Conservation (phyloP, 2,329 filamentous ascomycete species). For the Graphiopsis chlorocephala region DNA sequence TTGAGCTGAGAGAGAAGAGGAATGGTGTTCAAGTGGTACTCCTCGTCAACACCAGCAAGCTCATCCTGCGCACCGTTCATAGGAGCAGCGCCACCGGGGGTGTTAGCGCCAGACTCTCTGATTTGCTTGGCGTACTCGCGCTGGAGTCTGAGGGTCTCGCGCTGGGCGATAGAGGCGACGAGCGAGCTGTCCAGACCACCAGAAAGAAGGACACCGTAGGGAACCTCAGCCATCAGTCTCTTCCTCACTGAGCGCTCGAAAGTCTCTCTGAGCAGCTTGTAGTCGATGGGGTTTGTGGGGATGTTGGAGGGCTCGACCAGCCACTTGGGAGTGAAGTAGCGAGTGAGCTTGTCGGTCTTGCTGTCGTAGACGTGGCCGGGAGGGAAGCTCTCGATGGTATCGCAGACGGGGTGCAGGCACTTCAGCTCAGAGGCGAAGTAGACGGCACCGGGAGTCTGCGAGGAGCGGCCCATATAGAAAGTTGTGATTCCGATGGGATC, state of each 20-base stretch:
- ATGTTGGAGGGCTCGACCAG: conserved; percentile 74
- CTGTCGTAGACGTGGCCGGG: conserved; percentile 97
- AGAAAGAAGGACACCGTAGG: conserved; percentile 92
- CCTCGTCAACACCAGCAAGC: conserved; percentile 90
- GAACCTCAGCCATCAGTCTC: conserved; percentile 97
- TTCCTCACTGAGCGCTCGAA: conserved; percentile 92
- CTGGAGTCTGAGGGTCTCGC: conserved; percentile 79
- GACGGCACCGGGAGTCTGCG: conserved; percentile 74
- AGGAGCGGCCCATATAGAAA: conserved; percentile 91
- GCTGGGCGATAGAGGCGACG: conserved; percentile 91
- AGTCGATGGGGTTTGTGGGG: conserved; percentile 76
- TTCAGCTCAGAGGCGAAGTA: conserved; percentile 99
- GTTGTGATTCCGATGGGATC: conserved; percentile 97
- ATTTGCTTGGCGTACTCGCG: conserved; percentile 39
- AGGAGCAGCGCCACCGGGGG: conserved; percentile 31
- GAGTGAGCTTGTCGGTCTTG: conserved; percentile 75
- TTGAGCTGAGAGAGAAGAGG: conserved; percentile 93
- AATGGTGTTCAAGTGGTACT: conserved; percentile 82
- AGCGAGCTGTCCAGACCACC: conserved; percentile 94
- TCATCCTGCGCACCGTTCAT: conserved; percentile 52
- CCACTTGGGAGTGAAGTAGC: conserved; percentile 92
- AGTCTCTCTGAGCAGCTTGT: conserved; percentile 74
- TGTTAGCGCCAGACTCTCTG: conserved; percentile 29
- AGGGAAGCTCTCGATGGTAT: conserved; percentile 90
- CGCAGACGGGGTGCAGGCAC: conserved; percentile 87